Percentiles rank a stretch among this genome's conserved stretches.
Evolutionary conservation across 495 filamentous ascomycete species (phyloP).

Genomic region (Parmelia sp.): DNA sequence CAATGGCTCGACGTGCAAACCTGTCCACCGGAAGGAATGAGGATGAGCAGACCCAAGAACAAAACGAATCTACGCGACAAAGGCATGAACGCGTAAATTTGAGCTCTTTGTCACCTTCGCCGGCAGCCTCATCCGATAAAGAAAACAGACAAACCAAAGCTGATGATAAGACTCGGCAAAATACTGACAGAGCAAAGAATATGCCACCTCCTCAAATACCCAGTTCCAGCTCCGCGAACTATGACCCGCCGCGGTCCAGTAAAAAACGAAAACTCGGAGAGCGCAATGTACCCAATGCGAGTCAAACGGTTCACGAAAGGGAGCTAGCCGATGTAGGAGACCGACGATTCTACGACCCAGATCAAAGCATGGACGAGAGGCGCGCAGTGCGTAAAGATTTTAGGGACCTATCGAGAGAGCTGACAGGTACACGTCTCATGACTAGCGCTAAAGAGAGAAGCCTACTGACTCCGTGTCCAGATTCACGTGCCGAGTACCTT

Average conservation of each 20-base stretch:
- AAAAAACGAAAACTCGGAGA: slow-evolving; percentile 44
- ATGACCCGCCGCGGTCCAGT: slow-evolving; percentile 20
- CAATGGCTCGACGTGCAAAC: slow-evolving; percentile 25
- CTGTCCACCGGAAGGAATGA: slow-evolving; percentile 27
- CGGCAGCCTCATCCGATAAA: slow-evolving; percentile 50
- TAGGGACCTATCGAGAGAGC: slow-evolving; percentile 58
- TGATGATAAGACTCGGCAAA: slow-evolving; percentile 11
- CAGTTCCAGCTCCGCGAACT: slow-evolving; percentile 15
- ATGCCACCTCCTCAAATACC: slow-evolving; percentile 28
- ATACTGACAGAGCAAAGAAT: slow-evolving; percentile 18
- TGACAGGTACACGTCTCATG: slow-evolving; percentile 48
- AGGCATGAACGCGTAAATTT: slow-evolving; percentile 18
- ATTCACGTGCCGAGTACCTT: slow-evolving; percentile 62
- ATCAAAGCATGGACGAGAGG: slow-evolving; percentile 76
- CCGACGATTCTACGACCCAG: slow-evolving; percentile 70
- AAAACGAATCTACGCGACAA: slow-evolving; percentile 12
- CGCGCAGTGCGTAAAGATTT: slow-evolving; percentile 60
- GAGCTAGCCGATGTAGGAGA: slow-evolving; percentile 32
- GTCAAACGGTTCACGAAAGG: slow-evolving; percentile 21
- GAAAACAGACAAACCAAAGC: slow-evolving; percentile 41
- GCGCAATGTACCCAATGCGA: slow-evolving; percentile 26
- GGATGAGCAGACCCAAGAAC: slow-evolving; percentile 2
- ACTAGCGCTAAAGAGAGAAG: background rate
- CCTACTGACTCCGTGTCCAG: slow-evolving; percentile 31
- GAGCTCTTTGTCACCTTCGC: slow-evolving; percentile 35